Conservation (phyloP, 2,329 filamentous ascomycete species). For the Acephala macrosclerotiorum region DNA sequence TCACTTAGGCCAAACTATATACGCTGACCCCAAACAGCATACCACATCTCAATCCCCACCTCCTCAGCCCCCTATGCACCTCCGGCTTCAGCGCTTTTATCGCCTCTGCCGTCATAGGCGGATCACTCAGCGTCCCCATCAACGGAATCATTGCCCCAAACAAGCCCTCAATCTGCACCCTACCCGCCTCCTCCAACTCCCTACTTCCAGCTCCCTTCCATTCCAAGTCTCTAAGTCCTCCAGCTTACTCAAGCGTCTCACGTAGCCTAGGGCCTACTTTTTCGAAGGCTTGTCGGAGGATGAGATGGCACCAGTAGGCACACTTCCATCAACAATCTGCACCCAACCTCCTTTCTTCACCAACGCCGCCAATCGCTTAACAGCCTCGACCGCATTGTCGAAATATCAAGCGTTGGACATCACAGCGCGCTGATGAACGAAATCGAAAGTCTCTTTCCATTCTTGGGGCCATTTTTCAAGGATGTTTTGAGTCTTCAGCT, state of each 20-base stretch:
- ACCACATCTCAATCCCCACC: neutral
- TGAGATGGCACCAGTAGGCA: too few relatives aligned
- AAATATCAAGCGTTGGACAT: neutral
- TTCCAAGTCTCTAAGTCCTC: neutral
- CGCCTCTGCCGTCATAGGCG: neutral
- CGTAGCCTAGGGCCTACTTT: neutral
- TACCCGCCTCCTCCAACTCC: neutral
- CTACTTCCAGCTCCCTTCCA: neutral
- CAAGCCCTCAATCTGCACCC: neutral
- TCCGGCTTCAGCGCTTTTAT: neutral
- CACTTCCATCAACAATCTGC: neutral
- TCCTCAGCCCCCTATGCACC: neutral
- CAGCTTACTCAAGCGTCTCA: neutral
- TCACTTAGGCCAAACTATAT: neutral
- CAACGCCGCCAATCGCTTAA: neutral
- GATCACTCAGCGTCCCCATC: neutral
- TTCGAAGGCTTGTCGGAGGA: neutral
- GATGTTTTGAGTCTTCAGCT: neutral
- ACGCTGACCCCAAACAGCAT: neutral
- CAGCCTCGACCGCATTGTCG: neutral
- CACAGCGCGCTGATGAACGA: constrained; percentile 6
- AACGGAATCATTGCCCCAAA: neutral
- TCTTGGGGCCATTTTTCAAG: neutral
- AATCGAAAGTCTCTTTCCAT: neutral
- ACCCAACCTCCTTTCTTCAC: neutral